Percentiles rank a stretch among this genome's conserved stretches.
Conservation (phyloP, 2,329 filamentous ascomycete genomes). For the Clarireedia monteithiana region DNA sequence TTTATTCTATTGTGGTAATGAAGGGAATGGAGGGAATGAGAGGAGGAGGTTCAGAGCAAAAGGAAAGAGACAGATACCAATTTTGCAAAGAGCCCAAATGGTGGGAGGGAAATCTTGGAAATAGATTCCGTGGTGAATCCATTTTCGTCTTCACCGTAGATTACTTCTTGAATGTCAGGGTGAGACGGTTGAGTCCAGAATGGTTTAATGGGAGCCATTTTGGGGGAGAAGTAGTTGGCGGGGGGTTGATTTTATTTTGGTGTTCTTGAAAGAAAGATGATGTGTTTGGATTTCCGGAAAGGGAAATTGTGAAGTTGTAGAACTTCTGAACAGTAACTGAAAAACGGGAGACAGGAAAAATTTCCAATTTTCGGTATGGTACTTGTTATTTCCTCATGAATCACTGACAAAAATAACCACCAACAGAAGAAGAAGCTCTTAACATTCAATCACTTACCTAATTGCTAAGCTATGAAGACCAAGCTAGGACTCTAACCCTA, state of each 20-base stretch:
- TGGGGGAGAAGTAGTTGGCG: not conserved
- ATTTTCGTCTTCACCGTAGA: constrained; percentile 38
- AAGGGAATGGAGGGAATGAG: not conserved
- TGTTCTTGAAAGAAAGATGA: not conserved
- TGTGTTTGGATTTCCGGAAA: not conserved
- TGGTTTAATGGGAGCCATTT: constrained; percentile 48
- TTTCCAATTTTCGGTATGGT: too few relatives aligned
- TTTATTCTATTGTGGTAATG: not conserved
- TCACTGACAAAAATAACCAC: too few relatives aligned
- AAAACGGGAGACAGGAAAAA: too few relatives aligned
- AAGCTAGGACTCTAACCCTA: not conserved
- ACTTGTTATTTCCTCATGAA: too few relatives aligned
- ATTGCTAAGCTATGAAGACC: not conserved
- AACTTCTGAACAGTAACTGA: too few relatives aligned
- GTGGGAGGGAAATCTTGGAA: constrained; percentile 46
- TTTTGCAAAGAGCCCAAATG: constrained; percentile 59
- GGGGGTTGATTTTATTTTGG: too few relatives aligned
- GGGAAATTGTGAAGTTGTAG: not conserved
- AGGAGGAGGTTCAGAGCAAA: not conserved
- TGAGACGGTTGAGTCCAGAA: constrained; percentile 55
- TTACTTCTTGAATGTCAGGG: constrained; percentile 48
- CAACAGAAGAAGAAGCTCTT: not conserved
- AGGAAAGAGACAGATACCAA: constrained; percentile 31
- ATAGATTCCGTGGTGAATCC: constrained; percentile 51
- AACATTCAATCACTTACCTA: not conserved